Percentiles rank a stretch among this genome's conserved stretches.
phyloP scores from a whole-genome alignment of 495 filamentous ascomycete species.

The Talaromyces borbonicus region DNA sequence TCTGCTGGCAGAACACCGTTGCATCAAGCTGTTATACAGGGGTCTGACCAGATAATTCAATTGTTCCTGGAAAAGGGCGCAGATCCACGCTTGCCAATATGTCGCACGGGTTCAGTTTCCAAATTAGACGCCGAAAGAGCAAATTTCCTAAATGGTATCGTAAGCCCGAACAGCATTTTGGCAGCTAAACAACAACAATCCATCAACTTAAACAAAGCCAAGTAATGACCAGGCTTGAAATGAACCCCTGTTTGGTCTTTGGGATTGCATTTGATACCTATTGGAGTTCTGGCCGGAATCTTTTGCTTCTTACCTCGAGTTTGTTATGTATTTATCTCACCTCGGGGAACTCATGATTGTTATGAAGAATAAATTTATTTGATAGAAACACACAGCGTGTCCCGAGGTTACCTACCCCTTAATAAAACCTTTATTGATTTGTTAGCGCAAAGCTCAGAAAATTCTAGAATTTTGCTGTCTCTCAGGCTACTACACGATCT shows the following conservation, averaged over 20 bases:
- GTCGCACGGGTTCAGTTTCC: background rate
- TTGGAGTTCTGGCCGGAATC: no score
- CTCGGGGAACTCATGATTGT: no score
- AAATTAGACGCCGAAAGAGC: background rate
- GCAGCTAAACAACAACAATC: background rate
- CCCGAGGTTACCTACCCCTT: no score
- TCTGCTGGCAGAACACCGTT: background rate
- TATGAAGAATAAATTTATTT: no score
- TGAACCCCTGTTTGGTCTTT: background rate
- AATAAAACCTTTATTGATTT: no score
- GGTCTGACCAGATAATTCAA: background rate
- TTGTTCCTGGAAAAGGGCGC: background rate
- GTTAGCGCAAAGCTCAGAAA: no score
- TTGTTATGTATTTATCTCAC: no score
- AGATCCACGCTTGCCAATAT: background rate
- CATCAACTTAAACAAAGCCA: background rate
- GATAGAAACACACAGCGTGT: no score
- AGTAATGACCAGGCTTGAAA: background rate
- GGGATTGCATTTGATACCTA: no score
- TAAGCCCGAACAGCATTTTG: background rate
- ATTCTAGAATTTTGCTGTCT: no score
- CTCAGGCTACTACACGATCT: background rate
- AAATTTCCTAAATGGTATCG: background rate
- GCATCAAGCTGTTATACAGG: background rate
- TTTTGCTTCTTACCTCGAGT: no score